Base-by-base conservation (phyloP, 2,329 filamentous ascomycete species). In the Atkinsonella texensis region DNA sequence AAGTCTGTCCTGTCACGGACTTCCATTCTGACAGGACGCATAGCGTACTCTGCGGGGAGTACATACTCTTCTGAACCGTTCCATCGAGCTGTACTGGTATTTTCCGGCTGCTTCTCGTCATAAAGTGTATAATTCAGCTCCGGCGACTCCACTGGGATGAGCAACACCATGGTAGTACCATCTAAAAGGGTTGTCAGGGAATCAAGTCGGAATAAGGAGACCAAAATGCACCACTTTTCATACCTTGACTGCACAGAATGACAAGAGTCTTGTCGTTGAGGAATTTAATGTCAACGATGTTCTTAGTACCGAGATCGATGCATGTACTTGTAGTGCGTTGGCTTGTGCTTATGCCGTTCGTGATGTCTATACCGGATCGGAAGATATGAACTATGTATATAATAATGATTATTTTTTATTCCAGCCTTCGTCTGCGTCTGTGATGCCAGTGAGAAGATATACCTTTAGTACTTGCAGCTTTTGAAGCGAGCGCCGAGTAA, bases 251-350 rank as follows among this genome's bases (percentile, higher is more conserved):
- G 75, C 77, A 66, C 2, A 89, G 73, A 1, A 87, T 57, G 50
- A 89, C 71, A 1, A 89, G 63, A 0, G 69, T 73, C 12, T 73
- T 65, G 51, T 85, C 79, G 58, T 84, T 74, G 43, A 87, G 73
- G 59, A 89, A 88, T 60, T 84, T 83, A 13, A 85, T 64, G 61
- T 89, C 83, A 18, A 80, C 64, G 15, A 83, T 66, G n/a, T 64
- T 67, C 11, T 67, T 68, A 6, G 67, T 60, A 1, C 64, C 68
- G 1, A 80, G 63, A 33, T 65, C 64, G 9, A 81, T 55, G 23
- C 64, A 61, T 38, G 71, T 70, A 4, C 66, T 64, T n/a, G 63
- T 62, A 2, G 69, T 69, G 1, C 64, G 58, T 3, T 67, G 59
- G 38, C 65, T 63, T 51, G 71, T 70, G 57, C 78, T 85, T 52